Evolutionary conservation across 306 rosid genomes (phyloP), one percentile per base, ranked within the genome.

Genomic region (Parietaria judaica): DNA sequence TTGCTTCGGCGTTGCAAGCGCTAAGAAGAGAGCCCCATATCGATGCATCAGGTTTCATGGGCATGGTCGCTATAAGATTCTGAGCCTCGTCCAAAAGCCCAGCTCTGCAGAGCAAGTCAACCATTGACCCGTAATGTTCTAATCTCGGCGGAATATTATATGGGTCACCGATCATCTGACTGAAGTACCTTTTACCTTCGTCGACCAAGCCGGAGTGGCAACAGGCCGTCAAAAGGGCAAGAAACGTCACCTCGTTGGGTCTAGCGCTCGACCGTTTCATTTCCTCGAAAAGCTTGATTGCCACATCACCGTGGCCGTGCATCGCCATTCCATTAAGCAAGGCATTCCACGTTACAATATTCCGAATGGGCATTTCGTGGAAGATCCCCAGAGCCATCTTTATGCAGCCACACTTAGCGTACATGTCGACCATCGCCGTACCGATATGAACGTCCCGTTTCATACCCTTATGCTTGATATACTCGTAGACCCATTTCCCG

Each of bases 41-140:
- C 69, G 74, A 76, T 72, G 72, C 78, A 79, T 86, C 97, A n/a
- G 95, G 97, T 62, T 76, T 71, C 86, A 86, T 82, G 5, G 88
- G 83, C 97, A 89, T 86, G 57, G 75, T 71, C 64, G 69, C 80
- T 78, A 84, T 74, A 76, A 89, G 67, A 70, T 70, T 79, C 54
- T 66, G 70, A 48, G 97, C 95, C 77, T 86, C 92, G 66, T 47
- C 76, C 59, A 84, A 59, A 23, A 82, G 76, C 76, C 87, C 95
- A 43, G 86, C 92, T 71, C 79, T 70, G 69, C 95, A 86, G 7
- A 89, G 77, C 70, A 89, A 71, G 68, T 82, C 95, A 68, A 80
- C 89, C 89, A 89, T 77, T 69, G 95, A 84, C 41, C 95, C 92
- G 58, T 83, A 84, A 73, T 86, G 89, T 66, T 89, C 95, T 71